Conservation (phyloP, 441 rosid genomes). For the Breynia disticha region DNA sequence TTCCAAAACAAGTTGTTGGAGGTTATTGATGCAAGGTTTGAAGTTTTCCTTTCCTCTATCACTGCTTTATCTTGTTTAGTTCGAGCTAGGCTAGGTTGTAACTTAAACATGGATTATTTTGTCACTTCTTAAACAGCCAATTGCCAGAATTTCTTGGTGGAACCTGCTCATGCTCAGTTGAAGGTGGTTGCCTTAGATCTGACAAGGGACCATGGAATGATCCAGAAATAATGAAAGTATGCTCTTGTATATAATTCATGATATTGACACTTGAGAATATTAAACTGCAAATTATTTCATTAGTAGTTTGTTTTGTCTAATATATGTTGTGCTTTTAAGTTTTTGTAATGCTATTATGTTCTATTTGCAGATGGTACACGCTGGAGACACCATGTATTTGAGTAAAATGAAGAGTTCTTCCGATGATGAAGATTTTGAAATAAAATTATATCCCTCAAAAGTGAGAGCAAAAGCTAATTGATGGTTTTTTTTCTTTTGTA, state of each 20-base stretch:
- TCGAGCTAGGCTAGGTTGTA: slow-evolving; percentile 8
- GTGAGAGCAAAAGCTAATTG: slow-evolving; percentile 24
- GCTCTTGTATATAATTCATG: slow-evolving; percentile 13
- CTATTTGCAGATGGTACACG: slow-evolving; percentile 51
- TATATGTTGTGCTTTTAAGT: slow-evolving; percentile 2
- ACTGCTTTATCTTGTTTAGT: neutral
- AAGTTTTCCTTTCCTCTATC: slow-evolving; percentile 1
- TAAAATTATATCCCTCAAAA: slow-evolving; percentile 41
- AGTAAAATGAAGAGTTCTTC: slow-evolving; percentile 38
- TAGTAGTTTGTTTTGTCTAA: no score
- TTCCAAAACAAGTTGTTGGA: slow-evolving; percentile 64
- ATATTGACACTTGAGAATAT: slow-evolving; percentile 3
- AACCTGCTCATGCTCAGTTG: slow-evolving; percentile 60
- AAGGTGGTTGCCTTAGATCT: slow-evolving; percentile 77
- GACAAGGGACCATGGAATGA: slow-evolving; percentile 92
- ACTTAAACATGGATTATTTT: slow-evolving; percentile 11
- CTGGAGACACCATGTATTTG: slow-evolving; percentile 50
- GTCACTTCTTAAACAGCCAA: slow-evolving; percentile 44
- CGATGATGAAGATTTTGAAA: slow-evolving; percentile 48
- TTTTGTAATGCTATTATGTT: slow-evolving; percentile 8
- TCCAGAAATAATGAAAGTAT: slow-evolving; percentile 78
- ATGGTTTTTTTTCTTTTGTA: slow-evolving; percentile 8
- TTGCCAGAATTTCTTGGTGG: slow-evolving; percentile 95
- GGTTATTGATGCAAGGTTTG: slow-evolving; percentile 67
- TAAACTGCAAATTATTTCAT: neutral